phyloP scores from a whole-genome alignment of 1,284 basidiomycete genomes.

The Mycena citricolor region DNA sequence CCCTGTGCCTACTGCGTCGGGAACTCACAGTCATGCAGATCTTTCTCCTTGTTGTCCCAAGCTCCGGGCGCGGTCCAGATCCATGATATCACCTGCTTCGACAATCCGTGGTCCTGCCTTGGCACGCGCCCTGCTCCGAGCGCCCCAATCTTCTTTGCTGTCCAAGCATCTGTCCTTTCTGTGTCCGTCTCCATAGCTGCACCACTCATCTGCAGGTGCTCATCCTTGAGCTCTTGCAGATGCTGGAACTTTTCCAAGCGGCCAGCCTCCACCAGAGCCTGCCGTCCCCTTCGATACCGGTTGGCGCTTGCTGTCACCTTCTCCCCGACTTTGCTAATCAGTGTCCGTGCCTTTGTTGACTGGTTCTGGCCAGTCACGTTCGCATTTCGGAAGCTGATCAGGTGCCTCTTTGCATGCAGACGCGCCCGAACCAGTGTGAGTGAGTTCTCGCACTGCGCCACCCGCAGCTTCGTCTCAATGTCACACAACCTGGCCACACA shows the following conservation, averaged over 20 bases:
- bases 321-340: slow-evolving; percentile 1
- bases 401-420: slow-evolving; percentile 9
- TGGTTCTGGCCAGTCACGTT: slow-evolving; percentile 9
- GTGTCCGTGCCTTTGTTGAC: slow-evolving; percentile 1
- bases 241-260: not conserved
- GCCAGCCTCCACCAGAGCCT: not conserved
- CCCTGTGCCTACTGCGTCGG: not conserved
- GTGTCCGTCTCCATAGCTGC: not conserved
- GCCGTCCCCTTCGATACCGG: not conserved
- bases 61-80: slow-evolving; percentile 4
- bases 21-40: slow-evolving; percentile 6
- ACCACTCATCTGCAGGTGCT: slow-evolving; percentile 4
- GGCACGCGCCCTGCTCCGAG: not conserved
- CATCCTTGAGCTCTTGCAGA: not conserved
- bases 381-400: slow-evolving; percentile 8
- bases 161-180: slow-evolving; percentile 2
- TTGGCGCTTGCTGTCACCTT: not conserved
- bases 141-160: not conserved
- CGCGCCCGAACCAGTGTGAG: slow-evolving; percentile 1
- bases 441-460: slow-evolving; percentile 8
- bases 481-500: not conserved
- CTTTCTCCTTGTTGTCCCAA: not conserved
- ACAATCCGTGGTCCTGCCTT: not conserved
- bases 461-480: slow-evolving; percentile 4
- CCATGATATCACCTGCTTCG: slow-evolving; percentile 11